Base-by-base conservation (phyloP, 495 filamentous ascomycete genomes). In the Trichoderma gamsii region DNA sequence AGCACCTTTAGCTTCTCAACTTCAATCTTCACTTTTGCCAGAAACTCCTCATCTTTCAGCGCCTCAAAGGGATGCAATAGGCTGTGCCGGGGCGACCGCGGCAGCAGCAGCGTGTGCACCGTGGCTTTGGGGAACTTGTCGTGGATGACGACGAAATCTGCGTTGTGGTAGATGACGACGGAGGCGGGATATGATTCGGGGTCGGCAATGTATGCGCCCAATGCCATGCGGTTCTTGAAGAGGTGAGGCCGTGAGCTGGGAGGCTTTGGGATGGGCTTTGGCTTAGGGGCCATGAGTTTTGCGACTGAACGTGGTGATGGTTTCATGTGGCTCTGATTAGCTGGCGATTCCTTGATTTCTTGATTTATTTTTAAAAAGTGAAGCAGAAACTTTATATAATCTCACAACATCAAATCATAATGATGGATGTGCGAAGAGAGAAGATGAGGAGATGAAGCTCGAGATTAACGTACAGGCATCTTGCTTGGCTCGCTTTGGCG, bases 61-160 rank as follows among this genome's bases (percentile, higher is more conserved):
- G 92, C 92, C 3, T 91, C 86, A 76, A 93, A 88, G 0, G 93
- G 93, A 69, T 96, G 90, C 15, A 87, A 79, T 12, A 81, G 75
- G 69, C 81, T 85, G 72, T 88, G 88, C 2, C 79, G 70, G 0
- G 81, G 76, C 51, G 90, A 85, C 27, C 93, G 90, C 12, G 93
- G 92, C 4, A 99, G 85, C 12, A 99, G 86, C 16, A 99, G 91
- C 0, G 92, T 80, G 77, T 99, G 95, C 8, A 97, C 79, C 15
- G 84, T 86, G 25, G 92, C 86, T 76, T 98, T 97, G 5, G 94
- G 92, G 74, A 86, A 99, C 64, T 85, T 76, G 76, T 99, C 95
- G 52, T 89, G 80, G 78, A 97, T 92, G 18, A 86, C 85, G 52
- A 97, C 93, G 69, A 90, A 96, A 69, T 88, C 77, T 8, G 81